Evolutionary conservation across 2,329 filamentous ascomycete genomes (phyloP).

Genomic region (Coniochaeta hoffmannii): DNA sequence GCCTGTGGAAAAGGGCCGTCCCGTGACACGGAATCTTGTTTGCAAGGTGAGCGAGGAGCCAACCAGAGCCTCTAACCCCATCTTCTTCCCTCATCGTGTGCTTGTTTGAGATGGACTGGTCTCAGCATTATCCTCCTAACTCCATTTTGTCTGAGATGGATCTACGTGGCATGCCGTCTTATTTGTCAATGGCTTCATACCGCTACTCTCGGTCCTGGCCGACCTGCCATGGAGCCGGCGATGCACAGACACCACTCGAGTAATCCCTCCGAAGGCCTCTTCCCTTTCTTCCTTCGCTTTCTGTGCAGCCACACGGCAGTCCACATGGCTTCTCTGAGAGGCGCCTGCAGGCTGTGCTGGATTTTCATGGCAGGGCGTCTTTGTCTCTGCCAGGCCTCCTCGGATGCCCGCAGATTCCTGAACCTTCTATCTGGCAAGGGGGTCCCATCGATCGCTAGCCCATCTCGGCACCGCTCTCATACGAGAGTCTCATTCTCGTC

Average conservation of each 20-base stretch:
- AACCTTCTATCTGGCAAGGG: constrained; percentile 1
- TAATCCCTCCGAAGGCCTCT: background rate
- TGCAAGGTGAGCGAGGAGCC: constrained; percentile 1
- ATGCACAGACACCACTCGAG: constrained; percentile 2
- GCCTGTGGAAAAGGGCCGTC: constrained; percentile 6
- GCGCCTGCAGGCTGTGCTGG: background rate
- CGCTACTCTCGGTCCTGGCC: background rate
- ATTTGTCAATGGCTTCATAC: background rate
- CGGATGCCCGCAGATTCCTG: constrained; percentile 9
- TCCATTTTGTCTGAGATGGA: constrained; percentile 1
- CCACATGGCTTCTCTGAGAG: constrained; percentile 7
- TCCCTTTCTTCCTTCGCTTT: constrained; percentile 3
- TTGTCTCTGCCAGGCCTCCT: constrained; percentile 1
- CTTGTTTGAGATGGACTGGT: background rate
- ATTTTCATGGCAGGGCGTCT: background rate
- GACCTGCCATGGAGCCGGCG: constrained; percentile 1
- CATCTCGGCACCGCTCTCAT: constrained; percentile 1
- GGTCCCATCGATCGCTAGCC: background rate
- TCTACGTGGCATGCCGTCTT: background rate
- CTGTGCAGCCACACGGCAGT: constrained; percentile 8
- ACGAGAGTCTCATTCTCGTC: constrained; percentile 4
- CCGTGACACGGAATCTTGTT: constrained; percentile 6
- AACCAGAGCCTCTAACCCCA: background rate
- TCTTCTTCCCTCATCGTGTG: background rate
- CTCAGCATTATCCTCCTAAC: constrained; percentile 2